phyloP scores from a whole-genome alignment of 1,284 basidiomycete species.

The Moniliophthora roreri region DNA sequence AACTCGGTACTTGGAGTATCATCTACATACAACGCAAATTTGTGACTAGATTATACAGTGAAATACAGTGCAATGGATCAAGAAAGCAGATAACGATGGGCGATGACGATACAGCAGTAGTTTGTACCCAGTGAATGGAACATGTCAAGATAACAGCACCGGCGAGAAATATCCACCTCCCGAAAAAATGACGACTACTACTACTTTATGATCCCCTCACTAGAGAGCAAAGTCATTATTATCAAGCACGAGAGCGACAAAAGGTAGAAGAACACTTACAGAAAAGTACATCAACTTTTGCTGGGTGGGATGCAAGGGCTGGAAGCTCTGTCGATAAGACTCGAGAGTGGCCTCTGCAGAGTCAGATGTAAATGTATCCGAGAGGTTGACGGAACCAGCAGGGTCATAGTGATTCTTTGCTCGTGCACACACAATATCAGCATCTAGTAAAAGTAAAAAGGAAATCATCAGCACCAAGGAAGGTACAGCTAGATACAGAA shows the following conservation, averaged over 20 bases:
- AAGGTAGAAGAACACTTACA: neutral
- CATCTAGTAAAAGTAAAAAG: slow-evolving; percentile 55
- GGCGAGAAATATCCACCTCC: too few species aligned
- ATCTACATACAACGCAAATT: too few species aligned
- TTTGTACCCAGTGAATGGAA: too few species aligned
- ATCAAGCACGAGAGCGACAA: neutral
- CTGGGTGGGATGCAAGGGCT: neutral
- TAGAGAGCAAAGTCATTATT: too few species aligned
- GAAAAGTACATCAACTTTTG: slow-evolving; percentile 14
- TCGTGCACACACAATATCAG: slow-evolving; percentile 80
- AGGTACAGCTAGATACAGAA: neutral
- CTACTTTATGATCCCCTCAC: too few species aligned
- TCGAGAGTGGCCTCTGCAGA: slow-evolving; percentile 4
- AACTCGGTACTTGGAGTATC: too few species aligned
- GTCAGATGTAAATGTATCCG: neutral
- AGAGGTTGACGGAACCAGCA: slow-evolving; percentile 64
- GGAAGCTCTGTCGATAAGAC: slow-evolving; percentile 8
- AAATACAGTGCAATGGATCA: too few species aligned
- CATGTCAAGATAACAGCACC: too few species aligned
- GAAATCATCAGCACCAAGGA: slow-evolving; percentile 57
- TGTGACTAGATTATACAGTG: too few species aligned
- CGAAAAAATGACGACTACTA: too few species aligned
- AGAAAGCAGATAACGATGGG: too few species aligned
- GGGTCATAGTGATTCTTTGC: slow-evolving; percentile 83
- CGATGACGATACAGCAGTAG: too few species aligned